Conservation (phyloP, 192 early-diverging fungal genomes). For the Backusella tuberculispora region DNA sequence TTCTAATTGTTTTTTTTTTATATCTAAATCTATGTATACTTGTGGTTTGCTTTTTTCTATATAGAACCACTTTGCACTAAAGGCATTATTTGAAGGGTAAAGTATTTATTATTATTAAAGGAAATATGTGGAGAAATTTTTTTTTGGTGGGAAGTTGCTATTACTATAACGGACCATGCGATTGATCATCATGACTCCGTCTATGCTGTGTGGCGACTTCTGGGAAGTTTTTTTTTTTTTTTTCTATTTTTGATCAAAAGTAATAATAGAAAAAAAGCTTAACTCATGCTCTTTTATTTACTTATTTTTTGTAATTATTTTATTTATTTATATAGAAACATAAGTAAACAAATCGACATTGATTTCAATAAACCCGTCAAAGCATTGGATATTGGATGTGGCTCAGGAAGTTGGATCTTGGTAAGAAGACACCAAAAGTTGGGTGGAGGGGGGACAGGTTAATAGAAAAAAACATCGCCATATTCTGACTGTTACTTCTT, state of each 20-base stretch:
- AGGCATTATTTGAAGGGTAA: slow-evolving; percentile 10
- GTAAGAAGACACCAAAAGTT: not conserved
- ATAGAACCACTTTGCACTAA: slow-evolving; percentile 22
- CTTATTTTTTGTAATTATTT: no score
- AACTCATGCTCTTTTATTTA: not conserved
- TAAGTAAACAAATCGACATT: slow-evolving; percentile 3
- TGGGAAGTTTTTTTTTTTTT: not conserved
- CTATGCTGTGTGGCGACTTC: not conserved
- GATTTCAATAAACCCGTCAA: slow-evolving; percentile 20
- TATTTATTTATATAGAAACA: slow-evolving; percentile 20
- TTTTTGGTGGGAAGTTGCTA: not conserved
- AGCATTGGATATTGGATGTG: slow-evolving; percentile 33
- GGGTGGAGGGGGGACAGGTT: slow-evolving; percentile 14
- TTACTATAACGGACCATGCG: slow-evolving; percentile 7
- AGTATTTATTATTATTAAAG: not conserved
- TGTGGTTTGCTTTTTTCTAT: not conserved
- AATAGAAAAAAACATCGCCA: not conserved
- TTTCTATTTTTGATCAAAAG: slow-evolving; percentile 4
- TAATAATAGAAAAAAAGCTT: not conserved
- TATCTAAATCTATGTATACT: not conserved
- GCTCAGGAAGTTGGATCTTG: slow-evolving; percentile 35
- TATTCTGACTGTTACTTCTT: not conserved
- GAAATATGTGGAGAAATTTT: not conserved
- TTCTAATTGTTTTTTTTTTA: not conserved
- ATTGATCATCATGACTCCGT: not conserved